These are phyloP conservation scores for Rosa lucieae DNA, from an alignment of 306 rosid species.

Conservation along the genomic window DNA sequence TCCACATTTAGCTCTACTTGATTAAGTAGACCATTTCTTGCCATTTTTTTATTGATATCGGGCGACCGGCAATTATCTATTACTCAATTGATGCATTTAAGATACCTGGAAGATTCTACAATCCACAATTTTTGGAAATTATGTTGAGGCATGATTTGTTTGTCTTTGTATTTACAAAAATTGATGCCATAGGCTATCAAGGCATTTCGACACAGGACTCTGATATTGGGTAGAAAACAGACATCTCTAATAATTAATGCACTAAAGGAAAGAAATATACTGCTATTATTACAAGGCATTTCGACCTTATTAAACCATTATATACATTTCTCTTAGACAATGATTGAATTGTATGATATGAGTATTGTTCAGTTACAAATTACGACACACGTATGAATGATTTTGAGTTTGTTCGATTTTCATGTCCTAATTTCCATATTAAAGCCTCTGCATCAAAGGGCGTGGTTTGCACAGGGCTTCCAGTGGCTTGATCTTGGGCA, in stretches of 20 bases:
- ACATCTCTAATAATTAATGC: no score
- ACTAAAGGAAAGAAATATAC: no score
- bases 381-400: not conserved
- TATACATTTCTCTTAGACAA: no score
- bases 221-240: not conserved
- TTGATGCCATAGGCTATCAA: not conserved
- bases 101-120: not conserved
- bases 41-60: no score
- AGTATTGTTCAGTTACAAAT: not conserved
- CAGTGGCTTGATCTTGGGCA: constrained; percentile 17
- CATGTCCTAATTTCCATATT: not conserved
- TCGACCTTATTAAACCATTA: no score
- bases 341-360: no score
- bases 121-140: not conserved
- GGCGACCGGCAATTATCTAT: no score
- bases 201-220: not conserved
- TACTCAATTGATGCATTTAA: no score
- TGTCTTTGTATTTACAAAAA: no score
- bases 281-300: no score
- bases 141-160: not conserved
- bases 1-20: not conserved
- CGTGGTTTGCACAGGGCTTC: constrained; percentile 26
- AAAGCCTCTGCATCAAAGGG: not conserved
- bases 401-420: not conserved
- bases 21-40: not conserved